Conservation (phyloP, 2,329 filamentous ascomycete species). For the Sphaerulina populicola region DNA sequence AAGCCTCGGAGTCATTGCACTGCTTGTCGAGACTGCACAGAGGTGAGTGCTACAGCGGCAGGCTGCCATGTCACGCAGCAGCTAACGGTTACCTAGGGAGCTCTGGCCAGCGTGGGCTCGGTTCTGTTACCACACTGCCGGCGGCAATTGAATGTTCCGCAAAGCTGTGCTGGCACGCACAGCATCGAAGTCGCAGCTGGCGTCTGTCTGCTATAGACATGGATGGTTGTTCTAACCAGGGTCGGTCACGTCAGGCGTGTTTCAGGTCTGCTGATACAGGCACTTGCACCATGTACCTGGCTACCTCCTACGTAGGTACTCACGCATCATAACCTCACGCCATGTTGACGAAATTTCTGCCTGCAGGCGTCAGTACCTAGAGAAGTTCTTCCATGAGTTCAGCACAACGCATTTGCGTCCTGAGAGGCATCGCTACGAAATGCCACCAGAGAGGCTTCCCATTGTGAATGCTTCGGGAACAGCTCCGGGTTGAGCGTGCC, state of each 20-base stretch:
- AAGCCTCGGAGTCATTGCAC: neutral
- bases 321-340: neutral
- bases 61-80: constrained; percentile 2
- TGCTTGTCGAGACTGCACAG: constrained; percentile 4
- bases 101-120: neutral
- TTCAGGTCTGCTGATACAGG: constrained; percentile 18
- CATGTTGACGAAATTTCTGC: constrained; percentile 8
- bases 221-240: constrained; percentile 12
- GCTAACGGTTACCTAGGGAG: neutral
- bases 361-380: constrained; percentile 7
- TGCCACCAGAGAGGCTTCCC: neutral
- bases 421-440: constrained; percentile 8
- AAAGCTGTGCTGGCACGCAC: constrained; percentile 14
- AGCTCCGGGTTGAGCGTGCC: neutral
- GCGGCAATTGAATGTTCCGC: constrained; percentile 1
- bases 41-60: constrained; percentile 6
- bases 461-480: neutral
- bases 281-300: constrained; percentile 14
- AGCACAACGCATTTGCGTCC: neutral
- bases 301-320: neutral
- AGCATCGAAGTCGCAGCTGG: constrained; percentile 15
- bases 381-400: neutral
- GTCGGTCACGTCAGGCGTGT: constrained; percentile 11
- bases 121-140: neutral
- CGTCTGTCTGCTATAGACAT: constrained; percentile 10